These are phyloP conservation scores for Geoglossum glabrum DNA, from an alignment of 495 filamentous ascomycete species.

Conservation along the genomic window DNA sequence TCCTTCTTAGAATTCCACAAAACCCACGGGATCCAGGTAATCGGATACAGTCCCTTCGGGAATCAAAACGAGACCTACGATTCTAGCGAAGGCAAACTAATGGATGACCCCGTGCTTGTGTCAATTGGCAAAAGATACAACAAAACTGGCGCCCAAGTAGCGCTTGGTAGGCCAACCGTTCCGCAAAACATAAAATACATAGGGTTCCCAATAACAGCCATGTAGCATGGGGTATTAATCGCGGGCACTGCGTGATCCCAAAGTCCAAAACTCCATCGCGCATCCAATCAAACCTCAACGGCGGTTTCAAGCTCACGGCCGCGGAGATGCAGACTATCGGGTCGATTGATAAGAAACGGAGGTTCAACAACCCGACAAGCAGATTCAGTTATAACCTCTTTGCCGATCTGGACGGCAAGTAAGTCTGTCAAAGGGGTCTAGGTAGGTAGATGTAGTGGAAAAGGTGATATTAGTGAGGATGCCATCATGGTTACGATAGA, in stretches of 20 bases:
- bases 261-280: slow-evolving; percentile 36
- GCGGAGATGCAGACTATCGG: slow-evolving; percentile 35
- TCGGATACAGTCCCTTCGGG: slow-evolving; percentile 48
- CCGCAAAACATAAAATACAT: too few species aligned
- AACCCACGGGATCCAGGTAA: slow-evolving; percentile 36
- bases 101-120: slow-evolving; percentile 38
- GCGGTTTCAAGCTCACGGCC: slow-evolving; percentile 33
- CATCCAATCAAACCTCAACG: slow-evolving; percentile 36
- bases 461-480: too few species aligned
- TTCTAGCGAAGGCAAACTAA: slow-evolving; percentile 30
- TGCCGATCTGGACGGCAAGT: slow-evolving; percentile 39
- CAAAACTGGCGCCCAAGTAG: slow-evolving; percentile 40
- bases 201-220: not conserved
- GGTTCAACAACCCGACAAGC: slow-evolving; percentile 37
- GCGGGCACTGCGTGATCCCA: slow-evolving; percentile 43
- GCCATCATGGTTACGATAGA: too few species aligned
- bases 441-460: too few species aligned
- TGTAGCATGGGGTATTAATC: slow-evolving; percentile 40
- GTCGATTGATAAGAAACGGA: slow-evolving; percentile 31
- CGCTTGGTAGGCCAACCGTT: slow-evolving; percentile 26
- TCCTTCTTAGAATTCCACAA: slow-evolving; percentile 35
- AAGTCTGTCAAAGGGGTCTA: not conserved
- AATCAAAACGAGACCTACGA: slow-evolving; percentile 50
- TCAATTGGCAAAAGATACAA: slow-evolving; percentile 41
- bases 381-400: slow-evolving; percentile 40